Percentiles rank a stretch among this genome's conserved stretches.
phyloP scores from a whole-genome alignment of 805 yeast genomes.

The Pichia gijzeniarum region DNA sequence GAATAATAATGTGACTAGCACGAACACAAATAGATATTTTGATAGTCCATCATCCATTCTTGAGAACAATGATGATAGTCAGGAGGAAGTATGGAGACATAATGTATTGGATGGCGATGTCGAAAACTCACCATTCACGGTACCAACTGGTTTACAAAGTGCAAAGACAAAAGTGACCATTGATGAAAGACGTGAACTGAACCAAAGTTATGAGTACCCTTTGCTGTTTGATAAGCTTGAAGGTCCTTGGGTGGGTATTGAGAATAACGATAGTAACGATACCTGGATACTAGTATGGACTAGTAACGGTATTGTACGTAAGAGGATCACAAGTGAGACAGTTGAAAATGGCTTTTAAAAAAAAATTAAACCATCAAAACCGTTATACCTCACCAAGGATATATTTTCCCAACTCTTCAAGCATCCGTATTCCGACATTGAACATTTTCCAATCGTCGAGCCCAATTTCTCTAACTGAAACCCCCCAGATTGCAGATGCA shows the following conservation, averaged over 20 bases:
- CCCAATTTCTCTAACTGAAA: slow-evolving; percentile 17
- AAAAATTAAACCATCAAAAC: not conserved
- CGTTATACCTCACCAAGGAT: slow-evolving; percentile 5
- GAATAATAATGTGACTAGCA: too few species aligned
- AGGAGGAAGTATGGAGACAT: slow-evolving; percentile 15
- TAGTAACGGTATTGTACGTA: slow-evolving; percentile 24
- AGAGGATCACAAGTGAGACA: slow-evolving; percentile 1
- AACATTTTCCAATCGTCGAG: slow-evolving; percentile 26
- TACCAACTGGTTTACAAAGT: not conserved
- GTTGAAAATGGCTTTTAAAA: not conserved
- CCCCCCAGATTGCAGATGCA: slow-evolving; percentile 17
- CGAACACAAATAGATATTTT: not conserved
- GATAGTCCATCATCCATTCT: not conserved
- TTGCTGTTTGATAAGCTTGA: slow-evolving; percentile 61
- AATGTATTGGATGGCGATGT: not conserved
- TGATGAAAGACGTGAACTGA: slow-evolving; percentile 70
- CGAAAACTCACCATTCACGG: not conserved
- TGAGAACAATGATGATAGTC: not conserved
- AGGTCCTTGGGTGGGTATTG: slow-evolving; percentile 79
- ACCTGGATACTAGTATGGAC: slow-evolving; percentile 36
- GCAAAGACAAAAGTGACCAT: slow-evolving; percentile 41
- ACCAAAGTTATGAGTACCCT: slow-evolving; percentile 74
- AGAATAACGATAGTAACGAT: slow-evolving; percentile 19
- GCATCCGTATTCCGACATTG: slow-evolving; percentile 16
- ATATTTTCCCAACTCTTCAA: slow-evolving; percentile 18